Evolutionary conservation across 2,329 filamentous ascomycete species (phyloP), one percentile per base, ranked within the genome.

Genomic region (Trichoderma koningiopsis): DNA sequence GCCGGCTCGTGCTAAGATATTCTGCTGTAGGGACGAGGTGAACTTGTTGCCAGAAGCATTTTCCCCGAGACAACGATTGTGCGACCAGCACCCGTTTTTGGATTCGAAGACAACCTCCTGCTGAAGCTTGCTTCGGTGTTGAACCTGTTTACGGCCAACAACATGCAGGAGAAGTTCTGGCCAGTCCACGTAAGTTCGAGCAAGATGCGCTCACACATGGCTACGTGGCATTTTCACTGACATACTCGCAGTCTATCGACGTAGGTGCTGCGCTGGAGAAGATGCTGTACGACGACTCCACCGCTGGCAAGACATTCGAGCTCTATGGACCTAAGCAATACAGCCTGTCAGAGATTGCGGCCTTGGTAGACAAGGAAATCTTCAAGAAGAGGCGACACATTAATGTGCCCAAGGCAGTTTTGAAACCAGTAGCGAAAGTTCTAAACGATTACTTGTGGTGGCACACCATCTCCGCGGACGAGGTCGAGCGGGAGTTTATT

Each of bases 41-140:
- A 99, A 83, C 85, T 91, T 78, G 88, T 96, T 60, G 96, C 90
- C 57, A 91, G 95, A 72, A 89, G 87, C 75, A 94, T 98, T 78
- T 99, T 94, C 84, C 96, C 96, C 31, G 96, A 99, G 83, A 97
- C 96, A 22, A 99, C 96, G 57, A 94, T 99, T 75, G 96, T 99
- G 73, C 90, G 96, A 72, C 96, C 96, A 56, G 92, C 95, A 14
- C 96, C 94, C 65, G 88, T 97, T 81, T 99, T 97, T 78, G 96
- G 96, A 43, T 97, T 94, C 77, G 96, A 99, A 82, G 96, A 99
- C 82, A 91, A 91, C 76, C 88, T 99, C 56, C 89, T 99, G 47
- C 89, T 97, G 80, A 92, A 89, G 78, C 89, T 98, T 64, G 96
- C 95, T 53, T 87, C 89, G 73, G 86, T 90, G 13, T 89, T 89